These are phyloP conservation scores for Aspergillus sparsus DNA, from an alignment of 495 filamentous ascomycete species.

Conservation along the genomic window DNA sequence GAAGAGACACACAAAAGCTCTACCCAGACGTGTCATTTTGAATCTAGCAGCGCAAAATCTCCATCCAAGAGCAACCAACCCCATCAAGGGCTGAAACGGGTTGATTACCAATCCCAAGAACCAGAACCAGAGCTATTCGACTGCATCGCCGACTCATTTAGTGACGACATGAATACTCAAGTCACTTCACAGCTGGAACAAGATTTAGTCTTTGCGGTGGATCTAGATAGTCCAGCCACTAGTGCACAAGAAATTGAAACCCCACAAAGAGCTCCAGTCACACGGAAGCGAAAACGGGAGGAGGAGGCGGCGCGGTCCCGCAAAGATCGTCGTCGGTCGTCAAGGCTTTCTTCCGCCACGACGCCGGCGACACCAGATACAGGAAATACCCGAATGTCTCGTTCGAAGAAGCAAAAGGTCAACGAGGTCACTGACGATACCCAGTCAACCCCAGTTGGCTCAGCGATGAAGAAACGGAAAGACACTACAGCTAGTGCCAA, in stretches of 20 bases:
- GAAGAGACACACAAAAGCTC: slow-evolving; percentile 2
- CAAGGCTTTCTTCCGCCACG: slow-evolving; percentile 29
- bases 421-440: slow-evolving; percentile 10
- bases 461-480: slow-evolving; percentile 29
- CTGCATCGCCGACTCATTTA: slow-evolving; percentile 30
- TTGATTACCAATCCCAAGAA: neutral
- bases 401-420: slow-evolving; percentile 24
- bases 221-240: slow-evolving; percentile 23
- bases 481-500: slow-evolving; percentile 19
- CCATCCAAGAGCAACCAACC: neutral
- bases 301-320: slow-evolving; percentile 21
- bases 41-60: neutral
- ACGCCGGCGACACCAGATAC: slow-evolving; percentile 11
- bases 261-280: slow-evolving; percentile 16
- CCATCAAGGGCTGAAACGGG: neutral
- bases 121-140: neutral
- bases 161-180: slow-evolving; percentile 47
- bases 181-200: slow-evolving; percentile 48
- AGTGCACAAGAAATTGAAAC: slow-evolving; percentile 4
- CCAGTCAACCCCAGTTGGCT: slow-evolving; percentile 22
- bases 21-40: neutral
- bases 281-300: slow-evolving; percentile 44
- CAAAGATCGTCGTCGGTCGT: slow-evolving; percentile 37
- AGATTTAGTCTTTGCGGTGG: slow-evolving; percentile 42
- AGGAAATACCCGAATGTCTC: slow-evolving; percentile 18